phyloP scores from a whole-genome alignment of 1,284 basidiomycete genomes.

The Marasmius tenuissimus region DNA sequence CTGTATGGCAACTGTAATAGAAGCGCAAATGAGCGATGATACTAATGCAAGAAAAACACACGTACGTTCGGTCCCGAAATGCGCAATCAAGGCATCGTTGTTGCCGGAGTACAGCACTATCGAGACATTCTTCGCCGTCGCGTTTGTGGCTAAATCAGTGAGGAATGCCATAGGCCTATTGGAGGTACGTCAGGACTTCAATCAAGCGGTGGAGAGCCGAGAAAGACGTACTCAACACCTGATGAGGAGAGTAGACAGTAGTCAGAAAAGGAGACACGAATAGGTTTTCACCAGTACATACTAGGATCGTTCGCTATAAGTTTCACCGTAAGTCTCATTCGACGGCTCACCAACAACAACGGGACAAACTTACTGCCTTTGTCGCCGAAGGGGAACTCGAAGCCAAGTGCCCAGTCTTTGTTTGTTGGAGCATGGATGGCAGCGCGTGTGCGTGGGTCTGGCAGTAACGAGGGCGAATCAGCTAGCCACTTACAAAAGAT shows the following conservation, averaged over 20 bases:
- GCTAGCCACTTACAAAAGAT: neutral
- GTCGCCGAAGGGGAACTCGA: constrained; percentile 52
- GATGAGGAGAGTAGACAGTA: neutral
- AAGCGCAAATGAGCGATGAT: neutral
- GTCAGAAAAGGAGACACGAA: constrained; percentile 1
- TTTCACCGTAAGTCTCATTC: constrained; percentile 13
- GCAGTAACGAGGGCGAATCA: neutral
- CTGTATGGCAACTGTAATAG: constrained; percentile 57
- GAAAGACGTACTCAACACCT: constrained; percentile 37
- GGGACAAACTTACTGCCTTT: constrained; percentile 12
- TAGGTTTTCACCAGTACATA: constrained; percentile 24
- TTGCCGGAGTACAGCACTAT: constrained; percentile 68
- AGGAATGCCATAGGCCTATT: constrained; percentile 63
- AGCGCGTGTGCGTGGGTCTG: constrained; percentile 51
- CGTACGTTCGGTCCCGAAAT: constrained; percentile 64
- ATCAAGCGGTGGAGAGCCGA: neutral
- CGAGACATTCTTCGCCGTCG: constrained; percentile 45
- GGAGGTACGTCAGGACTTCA: constrained; percentile 12
- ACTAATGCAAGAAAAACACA: constrained; percentile 4
- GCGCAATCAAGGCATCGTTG: constrained; percentile 64
- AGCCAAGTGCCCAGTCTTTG: constrained; percentile 51
- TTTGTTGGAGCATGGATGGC: constrained; percentile 72
- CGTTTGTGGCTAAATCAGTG: constrained; percentile 62
- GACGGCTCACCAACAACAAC: neutral
- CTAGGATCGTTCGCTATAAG: constrained; percentile 41